Evolutionary conservation across 2,329 filamentous ascomycete species (phyloP).

Genomic region (Fusarium ramigenum): DNA sequence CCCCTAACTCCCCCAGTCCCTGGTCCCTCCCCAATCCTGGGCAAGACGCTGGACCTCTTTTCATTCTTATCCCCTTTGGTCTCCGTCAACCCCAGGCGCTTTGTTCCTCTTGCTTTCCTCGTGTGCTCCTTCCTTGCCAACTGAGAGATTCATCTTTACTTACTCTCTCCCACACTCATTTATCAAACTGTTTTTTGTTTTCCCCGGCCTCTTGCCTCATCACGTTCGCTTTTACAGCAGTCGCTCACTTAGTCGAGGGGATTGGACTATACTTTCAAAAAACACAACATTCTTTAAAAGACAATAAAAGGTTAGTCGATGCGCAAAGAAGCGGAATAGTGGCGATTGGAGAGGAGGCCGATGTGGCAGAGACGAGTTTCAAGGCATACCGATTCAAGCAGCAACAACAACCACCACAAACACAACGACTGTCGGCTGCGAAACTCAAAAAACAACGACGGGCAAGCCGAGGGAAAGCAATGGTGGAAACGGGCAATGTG

Average conservation of each 20-base stretch:
- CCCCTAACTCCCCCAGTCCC: constrained; percentile 21
- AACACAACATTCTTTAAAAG: constrained; percentile 29
- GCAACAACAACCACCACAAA: not conserved
- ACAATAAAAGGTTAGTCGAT: constrained; percentile 39
- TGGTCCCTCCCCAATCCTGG: constrained; percentile 24
- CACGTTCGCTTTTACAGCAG: constrained; percentile 46
- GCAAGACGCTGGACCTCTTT: constrained; percentile 37
- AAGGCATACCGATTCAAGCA: not conserved
- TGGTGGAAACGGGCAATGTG: not conserved
- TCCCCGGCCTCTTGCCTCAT: constrained; percentile 35
- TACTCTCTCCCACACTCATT: constrained; percentile 67
- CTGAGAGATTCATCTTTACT: constrained; percentile 57
- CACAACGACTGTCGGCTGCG: not conserved
- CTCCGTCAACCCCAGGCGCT: constrained; percentile 38
- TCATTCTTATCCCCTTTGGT: constrained; percentile 43
- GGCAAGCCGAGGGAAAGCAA: not conserved
- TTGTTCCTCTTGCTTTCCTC: constrained; percentile 41
- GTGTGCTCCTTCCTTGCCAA: constrained; percentile 56
- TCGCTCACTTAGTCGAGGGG: constrained; percentile 38
- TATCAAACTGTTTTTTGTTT: constrained; percentile 42
- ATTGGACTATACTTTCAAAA: constrained; percentile 7
- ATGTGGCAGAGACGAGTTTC: not conserved
- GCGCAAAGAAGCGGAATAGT: not conserved
- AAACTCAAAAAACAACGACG: not conserved
- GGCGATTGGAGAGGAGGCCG: not conserved